phyloP scores from a whole-genome alignment of 176 grass and related monocot genomes.

The Triticum urartu region DNA sequence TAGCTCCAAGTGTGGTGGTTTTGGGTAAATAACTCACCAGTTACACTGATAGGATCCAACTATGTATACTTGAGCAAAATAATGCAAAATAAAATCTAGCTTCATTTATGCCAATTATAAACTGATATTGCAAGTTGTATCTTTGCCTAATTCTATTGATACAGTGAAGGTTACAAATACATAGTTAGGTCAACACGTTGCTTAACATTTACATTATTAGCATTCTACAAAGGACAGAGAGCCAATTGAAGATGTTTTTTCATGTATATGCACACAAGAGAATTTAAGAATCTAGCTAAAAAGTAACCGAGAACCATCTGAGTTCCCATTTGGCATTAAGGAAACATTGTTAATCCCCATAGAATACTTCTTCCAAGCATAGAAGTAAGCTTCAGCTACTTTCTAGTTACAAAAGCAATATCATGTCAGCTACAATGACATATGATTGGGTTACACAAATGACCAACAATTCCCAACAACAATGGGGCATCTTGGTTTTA shows the following conservation, averaged over 20 bases:
- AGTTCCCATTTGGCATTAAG: not conserved
- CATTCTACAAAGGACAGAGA: not conserved
- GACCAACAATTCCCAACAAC: not conserved
- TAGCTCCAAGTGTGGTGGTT: no score
- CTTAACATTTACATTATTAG: not conserved
- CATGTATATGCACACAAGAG: not conserved
- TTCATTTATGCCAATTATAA: not conserved
- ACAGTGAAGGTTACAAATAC: not conserved
- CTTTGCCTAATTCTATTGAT: not conserved
- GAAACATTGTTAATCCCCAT: not conserved
- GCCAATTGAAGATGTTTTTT: not conserved
- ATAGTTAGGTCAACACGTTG: not conserved
- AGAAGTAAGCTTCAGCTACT: not conserved
- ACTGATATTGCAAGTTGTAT: not conserved
- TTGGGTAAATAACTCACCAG: not conserved
- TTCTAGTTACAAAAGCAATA: not conserved
- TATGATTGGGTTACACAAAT: not conserved
- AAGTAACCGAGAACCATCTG: not conserved
- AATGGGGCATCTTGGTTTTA: not conserved
- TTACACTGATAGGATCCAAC: not conserved
- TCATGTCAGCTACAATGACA: not conserved
- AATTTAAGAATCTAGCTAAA: not conserved
- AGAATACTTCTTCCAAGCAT: not conserved
- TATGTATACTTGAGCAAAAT: not conserved
- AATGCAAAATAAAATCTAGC: not conserved